Evolutionary conservation across 352 stramenopile genomes (phyloP).

Genomic region (Phytophthora vignae): DNA sequence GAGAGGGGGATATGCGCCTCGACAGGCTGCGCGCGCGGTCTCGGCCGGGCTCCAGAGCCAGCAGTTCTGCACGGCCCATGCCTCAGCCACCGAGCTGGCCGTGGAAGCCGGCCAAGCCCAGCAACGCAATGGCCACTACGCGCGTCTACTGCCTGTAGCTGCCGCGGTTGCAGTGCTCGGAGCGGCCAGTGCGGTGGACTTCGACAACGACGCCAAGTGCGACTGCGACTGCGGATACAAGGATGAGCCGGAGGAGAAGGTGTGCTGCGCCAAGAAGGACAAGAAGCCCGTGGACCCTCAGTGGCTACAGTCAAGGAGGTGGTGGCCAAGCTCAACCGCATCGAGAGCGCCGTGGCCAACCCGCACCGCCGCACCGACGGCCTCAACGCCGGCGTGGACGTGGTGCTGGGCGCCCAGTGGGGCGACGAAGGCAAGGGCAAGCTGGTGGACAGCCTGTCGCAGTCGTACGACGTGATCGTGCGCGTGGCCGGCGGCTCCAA

Average conservation of each 20-base stretch:
- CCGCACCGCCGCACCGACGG: constrained; percentile 74
- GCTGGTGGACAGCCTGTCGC: constrained; percentile 94
- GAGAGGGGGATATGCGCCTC: constrained; percentile 45
- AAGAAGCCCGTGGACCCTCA: constrained; percentile 53
- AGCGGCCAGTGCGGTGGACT: no score
- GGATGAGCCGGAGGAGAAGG: no score
- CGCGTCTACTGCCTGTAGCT: constrained; percentile 29
- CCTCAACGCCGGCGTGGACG: constrained; percentile 80
- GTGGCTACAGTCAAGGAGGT: constrained; percentile 87
- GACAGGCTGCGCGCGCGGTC: constrained; percentile 52
- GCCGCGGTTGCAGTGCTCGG: no score
- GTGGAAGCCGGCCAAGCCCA: constrained; percentile 48
- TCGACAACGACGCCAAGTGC: constrained; percentile 27
- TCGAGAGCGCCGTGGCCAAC: constrained; percentile 88
- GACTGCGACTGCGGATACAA: constrained; percentile 14
- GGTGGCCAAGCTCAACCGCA: constrained; percentile 88
- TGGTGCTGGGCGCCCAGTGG: constrained; percentile 98
- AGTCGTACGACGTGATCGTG: constrained; percentile 97
- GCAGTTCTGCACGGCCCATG: constrained; percentile 39
- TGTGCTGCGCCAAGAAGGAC: no score
- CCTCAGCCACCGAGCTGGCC: constrained; percentile 45
- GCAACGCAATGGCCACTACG: constrained; percentile 27
- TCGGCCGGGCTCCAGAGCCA: constrained; percentile 34
- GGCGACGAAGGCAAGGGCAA: constrained; percentile 99
- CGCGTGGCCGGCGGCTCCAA: constrained; percentile 98